phyloP scores from a whole-genome alignment of 805 yeast genomes.

The Wickerhamomyces queroliae region DNA sequence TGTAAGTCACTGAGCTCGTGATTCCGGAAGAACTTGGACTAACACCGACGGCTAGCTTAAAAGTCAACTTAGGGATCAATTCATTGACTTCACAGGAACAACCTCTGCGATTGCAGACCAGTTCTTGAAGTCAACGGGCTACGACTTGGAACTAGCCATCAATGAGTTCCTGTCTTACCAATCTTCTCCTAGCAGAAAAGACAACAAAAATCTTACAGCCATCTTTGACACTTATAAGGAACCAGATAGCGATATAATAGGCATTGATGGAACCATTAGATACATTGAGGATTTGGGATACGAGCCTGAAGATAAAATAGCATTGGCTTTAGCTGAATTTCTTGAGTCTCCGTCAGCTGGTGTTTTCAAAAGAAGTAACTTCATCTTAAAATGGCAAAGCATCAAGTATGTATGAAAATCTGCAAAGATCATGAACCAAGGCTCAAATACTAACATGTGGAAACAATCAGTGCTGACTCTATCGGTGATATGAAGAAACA shows the following conservation, averaged over 20 bases:
- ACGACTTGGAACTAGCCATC: slow-evolving; percentile 23
- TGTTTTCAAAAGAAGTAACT: slow-evolving; percentile 42
- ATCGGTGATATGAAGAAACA: slow-evolving; percentile 42
- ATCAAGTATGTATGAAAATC: slow-evolving; percentile 6
- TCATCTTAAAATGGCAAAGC: slow-evolving; percentile 53
- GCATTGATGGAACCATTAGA: slow-evolving; percentile 69
- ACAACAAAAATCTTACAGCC: slow-evolving; percentile 8
- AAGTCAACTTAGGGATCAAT: slow-evolving; percentile 22
- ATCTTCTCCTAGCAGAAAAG: slow-evolving; percentile 10
- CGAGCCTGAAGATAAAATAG: slow-evolving; percentile 68
- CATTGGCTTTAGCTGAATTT: slow-evolving; percentile 65
- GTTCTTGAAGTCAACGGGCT: slow-evolving; percentile 15
- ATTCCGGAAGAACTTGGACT: neutral
- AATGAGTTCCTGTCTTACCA: slow-evolving; percentile 20
- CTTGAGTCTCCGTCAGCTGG: slow-evolving; percentile 67
- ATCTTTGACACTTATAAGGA: slow-evolving; percentile 21
- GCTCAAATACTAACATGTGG: neutral
- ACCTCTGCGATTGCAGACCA: slow-evolving; percentile 18
- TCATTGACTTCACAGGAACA: slow-evolving; percentile 22
- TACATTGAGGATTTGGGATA: slow-evolving; percentile 64
- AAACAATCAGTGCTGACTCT: slow-evolving; percentile 18
- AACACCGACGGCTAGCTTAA: slow-evolving; percentile 6
- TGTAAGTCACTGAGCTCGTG: neutral
- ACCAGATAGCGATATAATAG: slow-evolving; percentile 36
- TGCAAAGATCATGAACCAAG: neutral